Evolutionary conservation across 768 basidiomycete species (phyloP), one percentile per base, ranked within the genome.

Genomic region (Dentipellis sp.): DNA sequence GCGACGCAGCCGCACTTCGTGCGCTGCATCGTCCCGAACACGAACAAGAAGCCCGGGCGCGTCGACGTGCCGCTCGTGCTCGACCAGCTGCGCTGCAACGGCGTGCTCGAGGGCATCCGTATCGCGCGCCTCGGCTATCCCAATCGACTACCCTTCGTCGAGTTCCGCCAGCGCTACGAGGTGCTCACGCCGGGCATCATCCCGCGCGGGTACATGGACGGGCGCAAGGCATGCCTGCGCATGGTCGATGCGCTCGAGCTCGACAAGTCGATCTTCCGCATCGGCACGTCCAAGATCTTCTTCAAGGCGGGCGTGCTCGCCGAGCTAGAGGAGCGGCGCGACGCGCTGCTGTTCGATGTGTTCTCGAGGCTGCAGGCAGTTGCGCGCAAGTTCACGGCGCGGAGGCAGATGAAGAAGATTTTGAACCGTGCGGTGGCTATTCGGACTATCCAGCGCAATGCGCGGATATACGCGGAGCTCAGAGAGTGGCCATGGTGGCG

Each of bases 401-500:
- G 94, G 34, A 75, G 97, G 57, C 90, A 94, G 68, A 91, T 97
- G 74, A 89, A 85, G 75, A 98, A 98, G 75, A 81, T 97, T 50
- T 77, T 98, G 50, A 93, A 97, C 65, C 86, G 97, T 48, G 93
- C 94, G 1, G 75, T 86, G 40, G 94, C 97, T 4, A 84, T 94
- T 42, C 81, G 90, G 48, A 94, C 91, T 1, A 94, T 98, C 58
- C 97, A 98, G 67, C 80, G 85, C 47, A 99, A 99, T 67, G 95
- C 95, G 2, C 77, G 93, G 19, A 78, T 97, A 19, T 98, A 98
- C 66, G 84, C 86, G 7, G 86, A 91, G 55, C 76, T 99, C 29
- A 78, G 83, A 48, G 91, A 95, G 53, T 98, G 97, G 97, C 94
- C 95, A 1, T 98, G 97, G 97, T 99, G 97, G 97, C 89, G 94